Percentiles rank a stretch among this genome's conserved stretches.
phyloP scores from a whole-genome alignment of 1,284 basidiomycete genomes.

The Apiotrichum brassicae region DNA sequence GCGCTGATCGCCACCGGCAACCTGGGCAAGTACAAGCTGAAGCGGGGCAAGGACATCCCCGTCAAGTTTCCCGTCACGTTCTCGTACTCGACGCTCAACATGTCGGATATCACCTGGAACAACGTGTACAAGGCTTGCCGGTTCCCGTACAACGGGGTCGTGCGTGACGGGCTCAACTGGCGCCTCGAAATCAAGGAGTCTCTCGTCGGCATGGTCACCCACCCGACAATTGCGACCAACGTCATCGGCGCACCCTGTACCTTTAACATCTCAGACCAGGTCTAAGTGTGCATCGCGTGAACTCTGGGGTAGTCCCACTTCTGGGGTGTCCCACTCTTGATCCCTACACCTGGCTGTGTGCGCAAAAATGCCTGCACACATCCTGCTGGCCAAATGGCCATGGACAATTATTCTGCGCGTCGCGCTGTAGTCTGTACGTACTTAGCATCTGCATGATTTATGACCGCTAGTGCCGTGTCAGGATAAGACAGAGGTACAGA shows the following conservation, averaged over 20 bases:
- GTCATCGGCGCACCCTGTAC: constrained; percentile 66
- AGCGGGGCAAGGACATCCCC: constrained; percentile 58
- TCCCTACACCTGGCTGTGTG: too few relatives aligned
- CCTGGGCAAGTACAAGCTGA: constrained; percentile 54
- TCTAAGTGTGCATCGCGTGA: not conserved
- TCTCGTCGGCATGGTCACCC: constrained; percentile 62
- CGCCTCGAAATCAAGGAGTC: constrained; percentile 60
- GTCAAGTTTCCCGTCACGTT: constrained; percentile 70
- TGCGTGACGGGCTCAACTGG: constrained; percentile 63
- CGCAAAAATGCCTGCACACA: too few relatives aligned
- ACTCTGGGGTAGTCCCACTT: too few relatives aligned
- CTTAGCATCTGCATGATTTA: constrained; percentile 6
- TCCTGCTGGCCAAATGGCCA: not conserved
- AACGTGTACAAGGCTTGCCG: constrained; percentile 76
- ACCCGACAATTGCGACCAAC: constrained; percentile 54
- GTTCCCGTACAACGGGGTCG: constrained; percentile 53
- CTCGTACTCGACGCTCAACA: constrained; percentile 70
- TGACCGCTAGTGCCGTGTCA: too few relatives aligned
- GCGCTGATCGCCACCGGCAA: constrained; percentile 62
- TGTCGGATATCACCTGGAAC: constrained; percentile 70
- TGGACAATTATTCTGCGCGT: not conserved
- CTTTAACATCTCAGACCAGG: constrained; percentile 49
- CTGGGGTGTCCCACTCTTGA: too few relatives aligned
- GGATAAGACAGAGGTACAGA: too few relatives aligned
- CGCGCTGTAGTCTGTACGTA: constrained; percentile 5